Conservation (phyloP, 352 stramenopile genomes). For the Phytophthora boehmeriae region DNA sequence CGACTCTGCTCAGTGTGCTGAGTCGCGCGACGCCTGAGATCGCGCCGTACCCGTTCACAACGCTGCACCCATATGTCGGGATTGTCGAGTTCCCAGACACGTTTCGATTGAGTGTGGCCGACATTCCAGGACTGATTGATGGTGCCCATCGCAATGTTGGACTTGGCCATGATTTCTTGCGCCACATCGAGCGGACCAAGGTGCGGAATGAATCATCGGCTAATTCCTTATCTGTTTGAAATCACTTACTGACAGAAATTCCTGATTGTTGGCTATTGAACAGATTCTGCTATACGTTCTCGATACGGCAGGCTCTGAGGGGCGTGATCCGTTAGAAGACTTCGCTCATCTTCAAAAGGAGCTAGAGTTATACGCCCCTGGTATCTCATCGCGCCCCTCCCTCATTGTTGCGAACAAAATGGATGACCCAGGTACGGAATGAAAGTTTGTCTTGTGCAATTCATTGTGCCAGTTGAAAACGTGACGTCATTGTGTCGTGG, state of each 20-base stretch:
- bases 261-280: background rate
- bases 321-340: conserved; percentile 76
- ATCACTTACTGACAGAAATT: background rate
- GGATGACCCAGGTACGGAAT: conserved; percentile 64
- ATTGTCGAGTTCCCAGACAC: conserved; percentile 95
- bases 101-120: conserved; percentile 90
- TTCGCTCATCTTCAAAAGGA: conserved; percentile 84
- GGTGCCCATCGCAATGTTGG: conserved; percentile 95
- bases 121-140: conserved; percentile 91
- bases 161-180: conserved; percentile 98
- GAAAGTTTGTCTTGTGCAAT: background rate
- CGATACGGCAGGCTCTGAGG: conserved; percentile 80
- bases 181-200: conserved; percentile 98
- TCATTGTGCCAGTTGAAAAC: background rate
- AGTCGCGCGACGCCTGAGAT: conserved; percentile 94
- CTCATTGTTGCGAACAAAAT: conserved; percentile 92
- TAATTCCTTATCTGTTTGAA: background rate
- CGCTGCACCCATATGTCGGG: conserved; percentile 95
- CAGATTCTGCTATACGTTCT: conserved; percentile 90
- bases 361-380: conserved; percentile 85
- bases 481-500: background rate
- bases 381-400: conserved; percentile 85
- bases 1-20: conserved; percentile 93
- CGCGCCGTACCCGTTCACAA: conserved; percentile 98
- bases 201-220: conserved; percentile 43